Percentiles rank a stretch among this genome's conserved stretches.
Evolutionary conservation across 1,284 basidiomycete species (phyloP).

Genomic region (Ustanciosporium gigantosporum): DNA sequence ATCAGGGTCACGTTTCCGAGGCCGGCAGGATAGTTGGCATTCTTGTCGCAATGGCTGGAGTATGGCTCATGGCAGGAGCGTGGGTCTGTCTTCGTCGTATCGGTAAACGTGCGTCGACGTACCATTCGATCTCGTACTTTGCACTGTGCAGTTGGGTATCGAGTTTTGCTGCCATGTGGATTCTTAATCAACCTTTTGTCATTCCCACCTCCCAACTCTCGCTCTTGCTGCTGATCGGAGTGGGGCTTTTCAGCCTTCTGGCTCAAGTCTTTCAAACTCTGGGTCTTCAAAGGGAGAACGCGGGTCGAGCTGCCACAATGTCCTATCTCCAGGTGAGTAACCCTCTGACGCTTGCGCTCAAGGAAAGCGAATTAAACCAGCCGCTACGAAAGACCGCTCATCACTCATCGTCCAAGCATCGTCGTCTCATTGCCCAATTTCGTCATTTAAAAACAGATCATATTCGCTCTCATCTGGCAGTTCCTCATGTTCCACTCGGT

Average conservation of each 20-base stretch:
- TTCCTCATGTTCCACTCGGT: slow-evolving; percentile 15
- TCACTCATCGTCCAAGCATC: too few species aligned
- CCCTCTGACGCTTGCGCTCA: too few species aligned
- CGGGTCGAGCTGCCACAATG: slow-evolving; percentile 37
- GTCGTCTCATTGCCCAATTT: too few species aligned
- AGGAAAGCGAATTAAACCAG: too few species aligned
- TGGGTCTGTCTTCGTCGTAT: slow-evolving; percentile 72
- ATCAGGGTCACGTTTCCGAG: slow-evolving; percentile 14
- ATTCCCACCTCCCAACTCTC: slow-evolving; percentile 17
- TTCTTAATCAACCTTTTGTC: slow-evolving; percentile 25
- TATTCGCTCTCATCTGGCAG: slow-evolving; percentile 35
- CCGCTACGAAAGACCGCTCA: too few species aligned
- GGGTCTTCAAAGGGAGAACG: slow-evolving; percentile 42
- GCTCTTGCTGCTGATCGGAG: slow-evolving; percentile 19
- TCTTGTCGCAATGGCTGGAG: slow-evolving; percentile 68
- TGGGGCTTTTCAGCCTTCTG: slow-evolving; percentile 39
- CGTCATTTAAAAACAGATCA: too few species aligned
- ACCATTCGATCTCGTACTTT: slow-evolving; percentile 74
- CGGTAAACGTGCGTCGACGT: slow-evolving; percentile 72
- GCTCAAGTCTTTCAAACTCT: slow-evolving; percentile 46
- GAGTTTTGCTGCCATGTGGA: slow-evolving; percentile 61
- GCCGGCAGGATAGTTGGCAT: slow-evolving; percentile 18
- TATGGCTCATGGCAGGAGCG: slow-evolving; percentile 69
- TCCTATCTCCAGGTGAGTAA: slow-evolving; percentile 18
- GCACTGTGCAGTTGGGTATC: slow-evolving; percentile 69